A percentile compares a stretch with the other conserved stretches of the same genome.
Conservation (phyloP, 2,329 filamentous ascomycete species). For the Bisporella sp. region DNA sequence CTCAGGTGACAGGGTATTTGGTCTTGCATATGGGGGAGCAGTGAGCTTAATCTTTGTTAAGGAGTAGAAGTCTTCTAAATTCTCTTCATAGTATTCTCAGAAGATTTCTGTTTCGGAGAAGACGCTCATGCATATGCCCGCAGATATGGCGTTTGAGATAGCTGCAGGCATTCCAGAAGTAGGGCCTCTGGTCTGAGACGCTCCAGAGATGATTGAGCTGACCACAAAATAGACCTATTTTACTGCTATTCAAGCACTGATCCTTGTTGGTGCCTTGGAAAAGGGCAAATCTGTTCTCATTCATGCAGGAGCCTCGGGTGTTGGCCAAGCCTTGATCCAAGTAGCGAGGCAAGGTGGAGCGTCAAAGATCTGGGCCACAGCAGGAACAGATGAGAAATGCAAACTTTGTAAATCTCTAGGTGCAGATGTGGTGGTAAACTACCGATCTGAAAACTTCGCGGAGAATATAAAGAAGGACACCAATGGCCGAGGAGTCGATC, state of each 20-base stretch:
- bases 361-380: not conserved
- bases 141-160: not conserved
- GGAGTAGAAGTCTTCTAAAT: not conserved
- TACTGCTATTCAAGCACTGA: not conserved
- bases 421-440: not conserved
- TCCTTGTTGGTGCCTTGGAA: not conserved
- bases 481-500: not conserved
- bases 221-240: not conserved
- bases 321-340: not conserved
- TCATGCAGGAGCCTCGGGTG: not conserved
- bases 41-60: not conserved
- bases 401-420: not conserved
- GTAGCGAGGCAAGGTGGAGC: not conserved
- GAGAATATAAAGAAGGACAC: not conserved
- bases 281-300: not conserved
- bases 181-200: not conserved
- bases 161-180: not conserved
- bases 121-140: not conserved
- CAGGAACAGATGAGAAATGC: not conserved
- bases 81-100: not conserved
- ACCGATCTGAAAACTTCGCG: not conserved
- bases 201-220: not conserved
- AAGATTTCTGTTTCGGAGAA: not conserved
- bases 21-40: not conserved
- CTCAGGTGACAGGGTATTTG: not conserved